Evolutionary conservation across 148 eudicot species (phyloP).

Genomic region (Nepenthes mirabilis): DNA sequence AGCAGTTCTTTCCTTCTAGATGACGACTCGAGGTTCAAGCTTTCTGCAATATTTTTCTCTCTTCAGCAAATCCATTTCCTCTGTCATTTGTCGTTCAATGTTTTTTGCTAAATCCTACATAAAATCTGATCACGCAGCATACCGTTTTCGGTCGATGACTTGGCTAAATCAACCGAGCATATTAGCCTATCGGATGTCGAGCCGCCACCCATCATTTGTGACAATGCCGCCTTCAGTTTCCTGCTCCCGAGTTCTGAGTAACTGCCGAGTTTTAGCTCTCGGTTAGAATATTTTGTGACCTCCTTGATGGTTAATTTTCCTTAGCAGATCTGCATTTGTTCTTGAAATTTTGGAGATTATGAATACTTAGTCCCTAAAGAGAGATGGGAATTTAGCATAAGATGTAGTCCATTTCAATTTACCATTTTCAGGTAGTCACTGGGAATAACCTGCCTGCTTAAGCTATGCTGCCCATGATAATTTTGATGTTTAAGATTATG

Average conservation of each 20-base stretch:
- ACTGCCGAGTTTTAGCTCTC: too few relatives aligned
- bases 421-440: too few relatives aligned
- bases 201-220: constrained; percentile 78
- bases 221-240: constrained; percentile 72
- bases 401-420: too few relatives aligned
- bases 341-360: too few relatives aligned
- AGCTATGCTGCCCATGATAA: too few relatives aligned
- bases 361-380: too few relatives aligned
- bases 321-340: too few relatives aligned
- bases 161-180: constrained; percentile 68
- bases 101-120: background rate
- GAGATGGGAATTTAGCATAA: too few relatives aligned
- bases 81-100: too few relatives aligned
- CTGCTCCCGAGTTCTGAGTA: constrained; percentile 14
- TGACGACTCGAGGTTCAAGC: constrained; percentile 71
- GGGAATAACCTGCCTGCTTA: too few relatives aligned
- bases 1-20: constrained; percentile 79
- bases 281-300: background rate
- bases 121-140: constrained; percentile 36
- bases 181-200: constrained; percentile 60
- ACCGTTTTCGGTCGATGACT: constrained; percentile 80
- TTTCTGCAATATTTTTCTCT: background rate
- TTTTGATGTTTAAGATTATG: too few relatives aligned
- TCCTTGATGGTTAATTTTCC: too few relatives aligned
- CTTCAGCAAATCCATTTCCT: background rate